A percentile compares a stretch with the other conserved stretches of the same genome.
Conservation (phyloP, 2,329 filamentous ascomycete genomes). For the Ceratocystis huliohia region DNA sequence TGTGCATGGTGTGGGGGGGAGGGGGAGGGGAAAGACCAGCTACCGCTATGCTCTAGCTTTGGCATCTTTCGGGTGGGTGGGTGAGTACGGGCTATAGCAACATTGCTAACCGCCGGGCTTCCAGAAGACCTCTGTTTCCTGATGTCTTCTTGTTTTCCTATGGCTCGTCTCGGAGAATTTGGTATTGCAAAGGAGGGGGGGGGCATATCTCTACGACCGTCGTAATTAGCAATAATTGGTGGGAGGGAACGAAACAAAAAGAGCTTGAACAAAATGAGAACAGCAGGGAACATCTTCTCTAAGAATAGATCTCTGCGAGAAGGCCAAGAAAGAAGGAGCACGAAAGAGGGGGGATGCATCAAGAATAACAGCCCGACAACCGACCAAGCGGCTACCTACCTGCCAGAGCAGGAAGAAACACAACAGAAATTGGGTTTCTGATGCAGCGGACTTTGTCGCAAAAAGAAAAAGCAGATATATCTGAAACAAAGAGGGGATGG, state of each 20-base stretch:
- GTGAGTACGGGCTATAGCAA: background rate
- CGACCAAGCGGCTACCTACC: constrained; percentile 5
- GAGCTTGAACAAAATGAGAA: background rate
- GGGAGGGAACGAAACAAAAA: background rate
- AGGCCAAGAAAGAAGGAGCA: background rate
- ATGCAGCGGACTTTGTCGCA: background rate
- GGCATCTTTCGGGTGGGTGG: too few relatives aligned
- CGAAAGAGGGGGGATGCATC: background rate
- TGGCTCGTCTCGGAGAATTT: background rate
- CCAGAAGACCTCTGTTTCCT: background rate
- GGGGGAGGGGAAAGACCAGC: background rate
- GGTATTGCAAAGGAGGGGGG: background rate
- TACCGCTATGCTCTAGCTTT: background rate
- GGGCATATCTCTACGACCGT: background rate
- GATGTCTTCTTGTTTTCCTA: background rate
- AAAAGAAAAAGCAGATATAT: background rate
- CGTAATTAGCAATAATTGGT: background rate
- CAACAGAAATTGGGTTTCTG: background rate
- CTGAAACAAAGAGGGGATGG: constrained; percentile 1
- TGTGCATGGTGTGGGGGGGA: too few relatives aligned
- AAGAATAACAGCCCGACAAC: background rate
- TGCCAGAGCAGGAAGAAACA: background rate
- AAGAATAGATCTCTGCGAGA: background rate
- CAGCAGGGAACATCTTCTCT: background rate
- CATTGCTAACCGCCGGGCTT: background rate